phyloP scores from a whole-genome alignment of 148 eudicot genomes.

The Euryodendron excelsum region DNA sequence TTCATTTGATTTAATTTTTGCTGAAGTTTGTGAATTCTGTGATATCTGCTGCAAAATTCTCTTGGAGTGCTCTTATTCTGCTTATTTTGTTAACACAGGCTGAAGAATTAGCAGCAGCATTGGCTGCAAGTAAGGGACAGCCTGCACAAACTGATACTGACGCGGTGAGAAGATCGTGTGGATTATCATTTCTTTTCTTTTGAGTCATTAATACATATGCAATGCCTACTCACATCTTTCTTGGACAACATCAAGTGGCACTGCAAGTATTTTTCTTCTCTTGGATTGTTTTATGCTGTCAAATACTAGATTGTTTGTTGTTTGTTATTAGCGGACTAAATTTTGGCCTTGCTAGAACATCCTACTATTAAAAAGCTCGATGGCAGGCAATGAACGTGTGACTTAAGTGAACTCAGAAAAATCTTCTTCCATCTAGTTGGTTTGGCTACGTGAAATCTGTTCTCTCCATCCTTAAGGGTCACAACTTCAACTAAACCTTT shows the following conservation, averaged over 20 bases:
- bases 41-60: background rate
- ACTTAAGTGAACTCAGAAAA: too few relatives aligned
- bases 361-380: too few relatives aligned
- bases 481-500: too few relatives aligned
- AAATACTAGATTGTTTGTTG: background rate
- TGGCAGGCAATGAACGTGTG: too few relatives aligned
- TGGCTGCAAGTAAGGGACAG: slow-evolving; percentile 72
- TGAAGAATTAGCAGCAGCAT: slow-evolving; percentile 85
- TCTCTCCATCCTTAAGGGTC: too few relatives aligned
- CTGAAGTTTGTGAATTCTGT: background rate
- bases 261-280: too few relatives aligned
- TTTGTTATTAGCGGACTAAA: background rate
- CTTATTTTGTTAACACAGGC: slow-evolving; percentile 38
- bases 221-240: too few relatives aligned
- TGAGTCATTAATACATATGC: background rate
- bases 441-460: too few relatives aligned
- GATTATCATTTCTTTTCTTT: background rate
- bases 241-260: background rate
- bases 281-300: background rate
- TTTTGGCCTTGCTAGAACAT: background rate
- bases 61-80: slow-evolving; percentile 3
- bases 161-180: slow-evolving; percentile 37
- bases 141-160: slow-evolving; percentile 49
- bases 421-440: too few relatives aligned
- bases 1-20: background rate